A percentile compares a stretch with the other conserved stretches of the same genome.
Conservation (phyloP, 2,329 filamentous ascomycete genomes). For the Phoma sp. region DNA sequence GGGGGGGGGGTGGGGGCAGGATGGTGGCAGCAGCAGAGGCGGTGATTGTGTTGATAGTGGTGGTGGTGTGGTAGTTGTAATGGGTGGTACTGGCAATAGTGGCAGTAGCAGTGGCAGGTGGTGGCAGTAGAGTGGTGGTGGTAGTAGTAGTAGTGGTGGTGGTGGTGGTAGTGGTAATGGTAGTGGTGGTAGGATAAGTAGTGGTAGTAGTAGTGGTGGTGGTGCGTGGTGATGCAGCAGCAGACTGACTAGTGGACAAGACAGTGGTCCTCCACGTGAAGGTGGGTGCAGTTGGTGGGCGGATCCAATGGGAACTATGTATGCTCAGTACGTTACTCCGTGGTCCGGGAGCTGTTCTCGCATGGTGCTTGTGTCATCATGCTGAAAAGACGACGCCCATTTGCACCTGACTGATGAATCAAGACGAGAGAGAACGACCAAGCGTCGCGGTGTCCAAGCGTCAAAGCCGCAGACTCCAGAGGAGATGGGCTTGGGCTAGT, state of each 20-base stretch:
- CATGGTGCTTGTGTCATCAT: conserved; percentile 45
- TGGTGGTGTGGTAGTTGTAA: conserved; percentile 6
- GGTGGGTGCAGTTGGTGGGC: conserved; percentile 30
- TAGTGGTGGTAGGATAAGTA: too few species aligned
- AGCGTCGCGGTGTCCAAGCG: conserved; percentile 39
- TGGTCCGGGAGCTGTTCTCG: conserved; percentile 34
- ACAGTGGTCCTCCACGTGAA: conserved; percentile 32
- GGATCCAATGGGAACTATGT: conserved; percentile 38
- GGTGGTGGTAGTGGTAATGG: too few species aligned
- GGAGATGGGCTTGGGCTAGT: conserved; percentile 37
- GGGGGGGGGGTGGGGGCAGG: too few species aligned
- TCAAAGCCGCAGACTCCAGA: conserved; percentile 43
- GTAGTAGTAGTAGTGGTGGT: too few species aligned
- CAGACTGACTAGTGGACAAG: conserved; percentile 30
- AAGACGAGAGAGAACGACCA: conserved; percentile 41
- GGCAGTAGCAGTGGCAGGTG: neutral
- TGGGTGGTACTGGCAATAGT: conserved; percentile 38
- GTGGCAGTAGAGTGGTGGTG: too few species aligned
- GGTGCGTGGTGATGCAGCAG: neutral
- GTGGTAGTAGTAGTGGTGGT: conserved; percentile 5
- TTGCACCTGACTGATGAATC: conserved; percentile 42
- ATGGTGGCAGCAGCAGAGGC: too few species aligned
- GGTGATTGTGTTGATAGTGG: too few species aligned
- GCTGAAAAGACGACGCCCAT: conserved; percentile 38
- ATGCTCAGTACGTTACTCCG: conserved; percentile 39